Base-by-base conservation (phyloP, 2,329 filamentous ascomycete genomes). In the Talaromyces rugulosus region DNA sequence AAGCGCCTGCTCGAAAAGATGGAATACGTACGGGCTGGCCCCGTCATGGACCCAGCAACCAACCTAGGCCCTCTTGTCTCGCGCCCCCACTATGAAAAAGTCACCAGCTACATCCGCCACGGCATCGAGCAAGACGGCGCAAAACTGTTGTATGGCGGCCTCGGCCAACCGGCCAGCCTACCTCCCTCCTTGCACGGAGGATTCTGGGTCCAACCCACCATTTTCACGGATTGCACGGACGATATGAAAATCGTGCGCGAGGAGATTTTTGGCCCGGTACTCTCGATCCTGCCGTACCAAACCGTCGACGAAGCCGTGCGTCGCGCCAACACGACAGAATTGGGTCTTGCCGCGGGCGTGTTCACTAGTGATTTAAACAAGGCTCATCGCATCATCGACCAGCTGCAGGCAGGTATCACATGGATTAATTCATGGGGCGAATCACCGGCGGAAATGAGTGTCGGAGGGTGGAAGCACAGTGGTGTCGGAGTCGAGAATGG, bases 341-440 rank as follows among this genome's bases (percentile, higher is more conserved):
- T 95, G 60, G 92, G 92, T 31, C 85, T 96, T 3, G 92, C 92
- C 0, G 92, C 91, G 0, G 92, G 92, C 23, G 89, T 96, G 1
- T 94, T 96, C 67, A 91, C 90, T 0, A 85, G 84, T 62, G 86
- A 96, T 66, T 75, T 96, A 58, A 89, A 90, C 68, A 72, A 83
- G 55, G 92, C 90, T 60, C 91, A 96, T 70, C 80, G 84, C 51
- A 84, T 94, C 0, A 82, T 94, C 50, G 82, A 84, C 28, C 82
- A 85, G 70, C 79, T 96, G 5, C 84, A 96, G 71, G 91, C 91
- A 0, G 92, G 92, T 36, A 96, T 96, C 70, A 96, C 91, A 1
- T 96, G 92, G 92, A 83, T 96, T 58, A 96, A 96, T 74, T 92
- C 90, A 0, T 96, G 92, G 92, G 92, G 92, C n/a, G 92, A 96